A percentile compares a stretch with the other conserved stretches of the same genome.
These are phyloP conservation scores for Talaromyces wortmannii DNA, from an alignment of 495 filamentous ascomycete species.

Conservation along the genomic window DNA sequence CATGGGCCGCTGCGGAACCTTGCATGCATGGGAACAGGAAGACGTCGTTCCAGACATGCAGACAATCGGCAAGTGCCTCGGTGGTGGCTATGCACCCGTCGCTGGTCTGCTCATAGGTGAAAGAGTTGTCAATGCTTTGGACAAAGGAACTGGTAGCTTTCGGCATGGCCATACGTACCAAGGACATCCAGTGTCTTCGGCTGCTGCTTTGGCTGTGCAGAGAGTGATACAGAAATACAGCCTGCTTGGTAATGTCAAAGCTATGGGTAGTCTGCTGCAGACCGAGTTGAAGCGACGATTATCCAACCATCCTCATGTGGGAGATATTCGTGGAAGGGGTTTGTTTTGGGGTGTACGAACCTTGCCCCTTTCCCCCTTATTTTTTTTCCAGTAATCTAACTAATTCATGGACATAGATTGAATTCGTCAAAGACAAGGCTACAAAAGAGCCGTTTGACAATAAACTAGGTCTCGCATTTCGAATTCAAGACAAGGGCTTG, in stretches of 20 bases:
- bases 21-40: constrained; percentile 65
- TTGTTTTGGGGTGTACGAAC: constrained; percentile 47
- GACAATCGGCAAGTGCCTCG: constrained; percentile 63
- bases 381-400: neutral
- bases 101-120: constrained; percentile 51
- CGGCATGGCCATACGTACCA: constrained; percentile 57
- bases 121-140: constrained; percentile 45
- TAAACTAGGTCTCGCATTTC: constrained; percentile 23
- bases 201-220: constrained; percentile 49
- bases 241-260: constrained; percentile 44
- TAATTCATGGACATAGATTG: constrained; percentile 26
- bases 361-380: constrained; percentile 1
- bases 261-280: constrained; percentile 44
- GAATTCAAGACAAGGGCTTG: constrained; percentile 48
- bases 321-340: constrained; percentile 51
- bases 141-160: constrained; percentile 44
- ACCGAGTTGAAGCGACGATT: constrained; percentile 35
- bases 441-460: constrained; percentile 49
- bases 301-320: constrained; percentile 46
- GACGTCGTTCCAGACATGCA: constrained; percentile 58
- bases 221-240: constrained; percentile 37
- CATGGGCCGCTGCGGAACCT: constrained; percentile 61
- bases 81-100: constrained; percentile 58
- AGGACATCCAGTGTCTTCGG: constrained; percentile 50
- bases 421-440: constrained; percentile 50